Conservation (phyloP, 441 rosid species). For the Pelargonium australe region DNA sequence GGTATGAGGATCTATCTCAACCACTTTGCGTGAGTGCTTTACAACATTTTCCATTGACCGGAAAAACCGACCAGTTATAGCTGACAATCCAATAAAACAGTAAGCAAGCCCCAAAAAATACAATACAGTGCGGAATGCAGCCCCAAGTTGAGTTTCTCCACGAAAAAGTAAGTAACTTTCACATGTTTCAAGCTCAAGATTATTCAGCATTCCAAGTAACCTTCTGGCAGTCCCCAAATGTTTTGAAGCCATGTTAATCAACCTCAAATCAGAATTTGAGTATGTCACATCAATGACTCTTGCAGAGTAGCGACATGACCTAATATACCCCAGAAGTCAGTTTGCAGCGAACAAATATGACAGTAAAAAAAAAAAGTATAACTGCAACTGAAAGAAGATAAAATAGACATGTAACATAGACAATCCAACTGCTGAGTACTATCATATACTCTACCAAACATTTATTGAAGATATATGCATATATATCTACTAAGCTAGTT, state of each 20-base stretch:
- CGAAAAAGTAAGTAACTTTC: conserved; percentile 49
- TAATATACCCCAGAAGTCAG: conserved; percentile 10
- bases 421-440: not conserved
- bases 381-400: not conserved
- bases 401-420: not conserved
- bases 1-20: conserved; percentile 53
- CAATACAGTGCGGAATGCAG: conserved; percentile 37
- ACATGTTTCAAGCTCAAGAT: conserved; percentile 40
- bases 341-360: not conserved
- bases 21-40: conserved; percentile 69
- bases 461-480: not conserved
- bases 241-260: conserved; percentile 26
- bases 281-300: conserved; percentile 5
- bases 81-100: conserved; percentile 79
- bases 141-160: conserved; percentile 47
- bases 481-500: not conserved
- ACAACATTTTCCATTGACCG: conserved; percentile 87
- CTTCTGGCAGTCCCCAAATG: conserved; percentile 21
- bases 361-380: not conserved
- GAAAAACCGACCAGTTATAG: conserved; percentile 74
- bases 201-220: conserved; percentile 21
- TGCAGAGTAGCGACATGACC: conserved; percentile 2
- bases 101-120: conserved; percentile 68
- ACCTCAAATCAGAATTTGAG: not conserved
- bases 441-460: not conserved